Evolutionary conservation across 768 basidiomycete genomes (phyloP).

Genomic region (Russula griseocarnosa): DNA sequence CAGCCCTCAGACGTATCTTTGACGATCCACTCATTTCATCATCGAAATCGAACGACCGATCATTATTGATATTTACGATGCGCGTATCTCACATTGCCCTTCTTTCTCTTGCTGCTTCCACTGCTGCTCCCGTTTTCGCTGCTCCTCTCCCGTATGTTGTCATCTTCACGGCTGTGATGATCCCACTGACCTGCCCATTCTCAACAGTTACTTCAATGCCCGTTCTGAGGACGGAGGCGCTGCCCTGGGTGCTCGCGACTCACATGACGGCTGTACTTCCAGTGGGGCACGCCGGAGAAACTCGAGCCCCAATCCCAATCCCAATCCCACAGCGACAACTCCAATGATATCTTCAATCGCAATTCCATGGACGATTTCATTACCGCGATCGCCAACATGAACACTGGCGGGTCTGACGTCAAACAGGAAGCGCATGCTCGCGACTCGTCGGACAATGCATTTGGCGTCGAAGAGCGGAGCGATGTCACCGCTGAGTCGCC

Average conservation of each 20-base stretch:
- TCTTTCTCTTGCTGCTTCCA: constrained; percentile 3
- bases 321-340: too few species aligned
- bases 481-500: too few species aligned
- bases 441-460: too few species aligned
- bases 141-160: constrained; percentile 5
- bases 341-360: background rate
- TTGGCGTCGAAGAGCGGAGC: too few species aligned
- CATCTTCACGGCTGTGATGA: background rate
- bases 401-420: background rate
- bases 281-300: too few species aligned
- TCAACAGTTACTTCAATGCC: background rate
- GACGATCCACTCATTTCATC: background rate
- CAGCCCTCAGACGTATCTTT: background rate
- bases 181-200: background rate
- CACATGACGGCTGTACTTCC: too few species aligned
- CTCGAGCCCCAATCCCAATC: too few species aligned
- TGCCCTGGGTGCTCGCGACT: background rate
- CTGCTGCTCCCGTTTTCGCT: background rate
- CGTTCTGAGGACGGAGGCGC: background rate
- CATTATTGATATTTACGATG: background rate
- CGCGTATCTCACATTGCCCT: background rate
- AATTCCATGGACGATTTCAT: background rate
- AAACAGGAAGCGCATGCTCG: background rate
- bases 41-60: background rate
- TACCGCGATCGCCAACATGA: background rate